Percentiles rank a stretch among this genome's conserved stretches.
phyloP scores from a whole-genome alignment of 164 flowering plant genomes.

The Tetracentron sinense region DNA sequence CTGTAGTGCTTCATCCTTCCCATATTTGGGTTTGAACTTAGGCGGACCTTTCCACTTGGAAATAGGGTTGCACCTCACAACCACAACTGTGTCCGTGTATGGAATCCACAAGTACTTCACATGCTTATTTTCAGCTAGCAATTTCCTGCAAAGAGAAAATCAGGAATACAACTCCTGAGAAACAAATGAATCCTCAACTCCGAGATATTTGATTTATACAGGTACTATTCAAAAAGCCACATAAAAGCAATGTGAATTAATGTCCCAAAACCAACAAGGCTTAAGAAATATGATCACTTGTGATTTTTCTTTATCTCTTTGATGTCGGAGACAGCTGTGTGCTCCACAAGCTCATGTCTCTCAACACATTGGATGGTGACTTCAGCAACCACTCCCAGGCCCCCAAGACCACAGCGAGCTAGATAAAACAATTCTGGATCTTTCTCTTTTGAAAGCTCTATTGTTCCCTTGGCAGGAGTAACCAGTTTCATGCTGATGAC shows the following conservation, averaged over 20 bases:
- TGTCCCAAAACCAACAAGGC: background rate
- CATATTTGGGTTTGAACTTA: slow-evolving; percentile 77
- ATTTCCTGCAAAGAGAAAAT: slow-evolving; percentile 51
- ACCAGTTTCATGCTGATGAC: slow-evolving; percentile 91
- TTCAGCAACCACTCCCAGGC: slow-evolving; percentile 96
- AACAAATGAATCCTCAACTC: background rate
- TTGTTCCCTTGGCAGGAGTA: slow-evolving; percentile 94
- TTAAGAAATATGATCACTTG: slow-evolving; percentile 47
- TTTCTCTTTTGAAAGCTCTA: slow-evolving; percentile 85
- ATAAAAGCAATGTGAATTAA: background rate
- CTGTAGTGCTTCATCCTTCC: slow-evolving; percentile 79
- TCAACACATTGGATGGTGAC: slow-evolving; percentile 98
- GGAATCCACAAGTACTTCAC: slow-evolving; percentile 93
- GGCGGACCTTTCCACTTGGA: slow-evolving; percentile 84
- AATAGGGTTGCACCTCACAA: slow-evolving; percentile 89
- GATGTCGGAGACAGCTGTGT: slow-evolving; percentile 72
- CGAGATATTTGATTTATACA: background rate
- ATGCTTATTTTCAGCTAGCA: slow-evolving; percentile 90
- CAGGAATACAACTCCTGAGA: background rate
- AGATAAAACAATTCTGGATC: slow-evolving; percentile 90
- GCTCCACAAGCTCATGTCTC: slow-evolving; percentile 93
- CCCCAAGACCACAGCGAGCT: slow-evolving; percentile 98
- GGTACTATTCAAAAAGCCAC: background rate
- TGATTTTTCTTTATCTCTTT: slow-evolving; percentile 89
- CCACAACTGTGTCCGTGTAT: slow-evolving; percentile 88